Evolutionary conservation across 2,329 filamentous ascomycete genomes (phyloP), one percentile per base, ranked within the genome.

Genomic region (Fusarium beomiforme): DNA sequence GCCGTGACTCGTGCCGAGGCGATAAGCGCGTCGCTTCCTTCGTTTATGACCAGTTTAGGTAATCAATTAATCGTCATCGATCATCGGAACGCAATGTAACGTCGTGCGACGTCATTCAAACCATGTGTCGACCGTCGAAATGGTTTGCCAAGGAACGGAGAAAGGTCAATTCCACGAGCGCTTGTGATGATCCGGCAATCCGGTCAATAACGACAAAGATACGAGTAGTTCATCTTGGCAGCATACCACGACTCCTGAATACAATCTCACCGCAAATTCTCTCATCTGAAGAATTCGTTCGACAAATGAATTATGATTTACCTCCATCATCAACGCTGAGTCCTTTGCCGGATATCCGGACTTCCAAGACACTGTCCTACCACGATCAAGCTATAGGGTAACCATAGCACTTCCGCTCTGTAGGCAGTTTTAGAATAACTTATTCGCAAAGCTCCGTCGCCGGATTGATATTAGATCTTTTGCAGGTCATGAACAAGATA

Each of bases 1-100:
- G 83, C 16, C 39, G 51, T 60, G 58, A 59, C 26, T 36, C 12
- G 21, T 47, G 51, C 26, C 5, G 16, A 6, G 31, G 5, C 16
- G 11, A 12, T 23, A 19, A 50, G 31, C 31, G 33, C 26, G 7
- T 39, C 36, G 13, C 49, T 37, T 41, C 17, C 51, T 46, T 29
- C 37, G 33, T 26, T 24, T 6, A 13, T 26, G 33, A 24, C 26
- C 37, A 19, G 33, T 6, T 12, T n/a, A 24, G n/a, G 12, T n/a
- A 14, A 7, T 24, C 1, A 17, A 2, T n/a, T 21, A 34, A 46
- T 55, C 26, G 29, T 43, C 19, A 55, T 33, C 37, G 39, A 55
- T 55, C 13, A n/a, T 24, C 33, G 39, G 37, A 47, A 47, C 29
- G 37, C 13, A 14, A 19, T 55, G 51, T 4, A 34, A 26, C 37